Evolutionary conservation across 2,329 filamentous ascomycete species (phyloP).

Genomic region (Seiridium cupressi): DNA sequence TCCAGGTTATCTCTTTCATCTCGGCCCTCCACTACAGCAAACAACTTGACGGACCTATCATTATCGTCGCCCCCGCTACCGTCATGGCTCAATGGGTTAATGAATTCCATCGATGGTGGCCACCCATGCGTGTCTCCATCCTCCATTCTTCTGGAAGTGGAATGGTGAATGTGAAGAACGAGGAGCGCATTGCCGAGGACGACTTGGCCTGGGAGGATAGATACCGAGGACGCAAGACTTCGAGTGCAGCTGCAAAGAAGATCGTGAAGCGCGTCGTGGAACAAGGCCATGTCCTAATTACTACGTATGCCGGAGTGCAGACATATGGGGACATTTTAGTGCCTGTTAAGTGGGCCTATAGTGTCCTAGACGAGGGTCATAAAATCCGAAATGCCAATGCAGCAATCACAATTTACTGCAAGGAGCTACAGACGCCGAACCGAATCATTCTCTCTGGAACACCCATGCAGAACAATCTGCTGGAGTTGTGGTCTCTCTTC

Average conservation of each 20-base stretch:
- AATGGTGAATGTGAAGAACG: slow-evolving; percentile 78
- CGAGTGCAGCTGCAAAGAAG: slow-evolving; percentile 68
- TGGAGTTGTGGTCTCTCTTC: slow-evolving; percentile 94
- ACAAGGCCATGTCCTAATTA: slow-evolving; percentile 90
- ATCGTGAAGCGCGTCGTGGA: slow-evolving; percentile 80
- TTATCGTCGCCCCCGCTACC: slow-evolving; percentile 91
- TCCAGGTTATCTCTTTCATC: slow-evolving; percentile 71
- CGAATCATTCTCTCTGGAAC: slow-evolving; percentile 93
- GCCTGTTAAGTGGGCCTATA: slow-evolving; percentile 86
- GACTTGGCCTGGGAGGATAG: slow-evolving; percentile 50
- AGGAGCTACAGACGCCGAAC: slow-evolving; percentile 86
- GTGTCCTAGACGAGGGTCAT: slow-evolving; percentile 93
- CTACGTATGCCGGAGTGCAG: slow-evolving; percentile 93
- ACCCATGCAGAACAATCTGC: slow-evolving; percentile 95
- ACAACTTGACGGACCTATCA: slow-evolving; percentile 77
- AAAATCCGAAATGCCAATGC: slow-evolving; percentile 98
- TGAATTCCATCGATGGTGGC: slow-evolving; percentile 99
- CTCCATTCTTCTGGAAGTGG: slow-evolving; percentile 93
- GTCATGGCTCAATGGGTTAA: slow-evolving; percentile 98
- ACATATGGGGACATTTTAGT: slow-evolving; percentile 83
- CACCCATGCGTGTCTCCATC: slow-evolving; percentile 93
- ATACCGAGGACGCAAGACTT: slow-evolving; percentile 39
- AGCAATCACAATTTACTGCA: slow-evolving; percentile 91
- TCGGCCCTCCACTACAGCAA: slow-evolving; percentile 91
- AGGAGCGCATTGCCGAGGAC: slow-evolving; percentile 56